These are phyloP conservation scores for Pythium graminicola DNA, from an alignment of 352 stramenopile genomes.

Conservation along the genomic window DNA sequence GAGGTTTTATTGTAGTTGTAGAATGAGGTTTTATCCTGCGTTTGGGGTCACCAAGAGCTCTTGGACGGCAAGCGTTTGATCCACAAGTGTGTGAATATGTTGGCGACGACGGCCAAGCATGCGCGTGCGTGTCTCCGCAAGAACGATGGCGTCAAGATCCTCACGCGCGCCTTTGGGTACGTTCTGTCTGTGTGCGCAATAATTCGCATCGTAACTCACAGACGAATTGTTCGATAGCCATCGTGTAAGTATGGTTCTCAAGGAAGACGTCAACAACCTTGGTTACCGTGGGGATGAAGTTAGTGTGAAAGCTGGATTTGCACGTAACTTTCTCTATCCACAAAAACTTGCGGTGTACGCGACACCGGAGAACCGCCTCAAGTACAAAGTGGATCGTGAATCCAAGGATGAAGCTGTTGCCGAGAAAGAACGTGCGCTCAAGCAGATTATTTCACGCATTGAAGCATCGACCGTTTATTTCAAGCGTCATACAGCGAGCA, in stretches of 20 bases:
- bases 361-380: conserved; percentile 84
- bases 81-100: conserved; percentile 12
- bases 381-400: conserved; percentile 71
- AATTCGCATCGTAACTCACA: too few species aligned
- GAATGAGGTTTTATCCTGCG: conserved; percentile 13
- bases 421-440: conserved; percentile 59
- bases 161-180: conserved; percentile 59
- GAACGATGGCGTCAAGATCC: conserved; percentile 36
- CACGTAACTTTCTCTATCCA: conserved; percentile 92
- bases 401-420: conserved; percentile 35
- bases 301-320: conserved; percentile 90
- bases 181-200: conserved; percentile 17
- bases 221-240: too few species aligned
- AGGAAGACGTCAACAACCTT: conserved; percentile 76
- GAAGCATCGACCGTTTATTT: conserved; percentile 61
- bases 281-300: conserved; percentile 89
- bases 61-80: conserved; percentile 23
- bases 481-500: conserved; percentile 69
- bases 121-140: conserved; percentile 27
- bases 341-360: conserved; percentile 93
- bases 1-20: neutral
- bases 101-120: conserved; percentile 21
- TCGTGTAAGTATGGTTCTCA: conserved; percentile 80
- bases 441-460: conserved; percentile 56
- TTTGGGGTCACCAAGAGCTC: conserved; percentile 10